A percentile compares a stretch with the other conserved stretches of the same genome.
phyloP scores from a whole-genome alignment of 2,329 filamentous ascomycete species.

The Lomentospora prolificans region DNA sequence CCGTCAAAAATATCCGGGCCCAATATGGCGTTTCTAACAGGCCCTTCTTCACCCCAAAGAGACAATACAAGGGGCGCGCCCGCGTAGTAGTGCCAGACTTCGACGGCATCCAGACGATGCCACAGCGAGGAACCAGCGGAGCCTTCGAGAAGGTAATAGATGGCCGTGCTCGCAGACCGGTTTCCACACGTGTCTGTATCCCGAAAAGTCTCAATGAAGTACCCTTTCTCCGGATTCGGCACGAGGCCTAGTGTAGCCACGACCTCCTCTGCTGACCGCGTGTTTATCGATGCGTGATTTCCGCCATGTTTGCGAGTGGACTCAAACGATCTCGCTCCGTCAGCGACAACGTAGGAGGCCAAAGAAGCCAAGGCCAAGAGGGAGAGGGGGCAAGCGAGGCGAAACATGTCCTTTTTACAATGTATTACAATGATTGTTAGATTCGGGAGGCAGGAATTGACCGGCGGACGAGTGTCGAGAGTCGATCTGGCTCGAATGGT shows the following conservation, averaged over 20 bases:
- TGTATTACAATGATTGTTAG: too few relatives aligned
- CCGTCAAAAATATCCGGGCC: conserved; percentile 32
- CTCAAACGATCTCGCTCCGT: too few relatives aligned
- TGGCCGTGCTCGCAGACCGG: conserved; percentile 36
- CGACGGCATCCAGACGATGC: conserved; percentile 39
- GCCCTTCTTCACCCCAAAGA: conserved; percentile 33
- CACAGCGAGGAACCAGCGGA: conserved; percentile 31
- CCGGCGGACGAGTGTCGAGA: too few relatives aligned
- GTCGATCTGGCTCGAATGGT: too few relatives aligned
- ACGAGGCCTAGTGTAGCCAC: conserved; percentile 30
- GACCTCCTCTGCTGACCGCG: conserved; percentile 27
- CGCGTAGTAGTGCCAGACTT: conserved; percentile 45
- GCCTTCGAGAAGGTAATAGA: conserved; percentile 43
- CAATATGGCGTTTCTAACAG: conserved; percentile 23
- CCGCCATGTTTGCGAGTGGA: too few relatives aligned
- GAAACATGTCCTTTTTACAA: too few relatives aligned
- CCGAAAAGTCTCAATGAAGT: conserved; percentile 35
- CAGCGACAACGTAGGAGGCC: too few relatives aligned
- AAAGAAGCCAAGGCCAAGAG: too few relatives aligned
- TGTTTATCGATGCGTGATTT: neutral
- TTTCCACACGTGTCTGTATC: conserved; percentile 20
- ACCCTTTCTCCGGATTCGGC: conserved; percentile 39
- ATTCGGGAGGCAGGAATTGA: too few relatives aligned
- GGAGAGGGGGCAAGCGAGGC: too few relatives aligned
- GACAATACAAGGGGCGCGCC: conserved; percentile 38